Conservation (phyloP, 1,284 basidiomycete genomes). For the Erythrobasidium hasegawianum region DNA sequence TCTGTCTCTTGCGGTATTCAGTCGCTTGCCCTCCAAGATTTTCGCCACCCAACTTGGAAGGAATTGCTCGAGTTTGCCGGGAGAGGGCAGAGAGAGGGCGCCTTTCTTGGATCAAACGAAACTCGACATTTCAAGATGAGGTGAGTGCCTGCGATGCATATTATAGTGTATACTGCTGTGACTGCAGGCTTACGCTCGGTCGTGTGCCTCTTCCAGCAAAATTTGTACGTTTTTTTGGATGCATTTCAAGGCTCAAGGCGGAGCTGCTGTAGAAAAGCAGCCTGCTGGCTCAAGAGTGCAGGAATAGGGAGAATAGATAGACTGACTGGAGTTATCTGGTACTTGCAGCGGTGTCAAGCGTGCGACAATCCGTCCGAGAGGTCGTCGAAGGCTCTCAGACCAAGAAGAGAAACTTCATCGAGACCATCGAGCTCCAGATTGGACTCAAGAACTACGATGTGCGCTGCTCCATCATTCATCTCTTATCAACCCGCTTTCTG, state of each 20-base stretch:
- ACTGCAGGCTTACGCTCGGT: not conserved
- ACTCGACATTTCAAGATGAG: slow-evolving; percentile 9
- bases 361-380: slow-evolving; percentile 91
- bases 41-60: too few relatives aligned
- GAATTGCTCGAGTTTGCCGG: too few relatives aligned
- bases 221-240: slow-evolving; percentile 18
- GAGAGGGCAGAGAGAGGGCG: too few relatives aligned
- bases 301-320: not conserved
- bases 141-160: not conserved
- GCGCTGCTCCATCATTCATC: too few relatives aligned
- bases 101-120: not conserved
- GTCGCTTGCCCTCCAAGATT: too few relatives aligned
- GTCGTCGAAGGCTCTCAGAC: slow-evolving; percentile 74
- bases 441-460: slow-evolving; percentile 90
- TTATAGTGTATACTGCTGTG: not conserved
- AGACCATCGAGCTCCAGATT: slow-evolving; percentile 63
- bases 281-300: not conserved
- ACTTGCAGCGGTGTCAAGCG: slow-evolving; percentile 60
- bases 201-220: slow-evolving; percentile 19
- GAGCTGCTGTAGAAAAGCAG: not conserved
- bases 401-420: slow-evolving; percentile 82
- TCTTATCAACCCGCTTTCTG: not conserved
- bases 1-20: too few relatives aligned
- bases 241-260: not conserved
- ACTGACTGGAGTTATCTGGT: not conserved